Percentiles rank a stretch among this genome's conserved stretches.
Evolutionary conservation across 176 grass and related monocot species (phyloP).

Genomic region (Avena atlantica): DNA sequence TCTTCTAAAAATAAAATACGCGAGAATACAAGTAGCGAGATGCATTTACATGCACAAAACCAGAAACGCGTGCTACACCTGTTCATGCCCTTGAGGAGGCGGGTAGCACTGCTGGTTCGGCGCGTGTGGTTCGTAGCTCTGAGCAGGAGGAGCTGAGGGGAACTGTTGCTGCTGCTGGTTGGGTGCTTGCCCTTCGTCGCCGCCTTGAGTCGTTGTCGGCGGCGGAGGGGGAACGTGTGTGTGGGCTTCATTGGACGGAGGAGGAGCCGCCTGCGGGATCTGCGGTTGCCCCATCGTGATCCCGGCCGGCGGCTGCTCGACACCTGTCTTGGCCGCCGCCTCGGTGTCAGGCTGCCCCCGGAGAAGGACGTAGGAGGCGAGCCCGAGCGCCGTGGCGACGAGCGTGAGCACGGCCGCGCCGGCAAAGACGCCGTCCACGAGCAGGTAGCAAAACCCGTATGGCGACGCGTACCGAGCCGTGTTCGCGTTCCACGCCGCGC

Average conservation of each 20-base stretch:
- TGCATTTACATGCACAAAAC: background rate
- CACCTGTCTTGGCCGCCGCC: background rate
- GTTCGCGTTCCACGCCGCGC: constrained; percentile 32
- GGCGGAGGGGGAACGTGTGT: background rate
- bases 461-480: background rate
- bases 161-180: background rate
- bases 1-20: too few species aligned
- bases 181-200: background rate
- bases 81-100: background rate
- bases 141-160: background rate
- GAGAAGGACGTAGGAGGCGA: constrained; percentile 37
- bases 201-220: background rate
- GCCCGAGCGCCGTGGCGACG: constrained; percentile 28
- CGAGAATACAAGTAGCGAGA: background rate
- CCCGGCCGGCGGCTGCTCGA: background rate
- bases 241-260: background rate
- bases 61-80: constrained; percentile 1
- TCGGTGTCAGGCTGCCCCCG: background rate
- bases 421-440: constrained; percentile 32
- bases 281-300: constrained; percentile 12
- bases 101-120: background rate
- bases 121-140: background rate
- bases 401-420: constrained; percentile 39
- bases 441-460: background rate
- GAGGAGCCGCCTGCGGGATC: background rate